A percentile compares a stretch with the other conserved stretches of the same genome.
These are phyloP conservation scores for Botrytis medusae DNA, from an alignment of 2,329 filamentous ascomycete species.

Conservation along the genomic window DNA sequence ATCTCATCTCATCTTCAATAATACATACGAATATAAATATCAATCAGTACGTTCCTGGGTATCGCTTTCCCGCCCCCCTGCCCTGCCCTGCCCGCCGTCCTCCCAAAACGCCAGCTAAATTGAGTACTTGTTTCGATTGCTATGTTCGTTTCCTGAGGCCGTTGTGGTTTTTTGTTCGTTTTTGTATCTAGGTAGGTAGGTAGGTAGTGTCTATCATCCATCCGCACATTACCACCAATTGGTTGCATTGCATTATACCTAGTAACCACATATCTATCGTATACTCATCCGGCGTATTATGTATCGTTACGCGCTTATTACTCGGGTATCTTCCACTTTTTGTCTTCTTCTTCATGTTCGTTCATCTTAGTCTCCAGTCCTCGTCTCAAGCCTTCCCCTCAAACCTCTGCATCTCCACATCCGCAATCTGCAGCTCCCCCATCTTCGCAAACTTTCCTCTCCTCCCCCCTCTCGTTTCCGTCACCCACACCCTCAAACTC, in stretches of 20 bases:
- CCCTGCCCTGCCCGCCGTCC: background rate
- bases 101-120: background rate
- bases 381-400: background rate
- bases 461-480: conserved; percentile 45
- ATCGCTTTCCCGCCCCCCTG: background rate
- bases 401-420: conserved; percentile 10
- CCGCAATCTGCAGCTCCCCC: background rate
- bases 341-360: no score
- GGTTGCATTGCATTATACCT: background rate
- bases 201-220: background rate
- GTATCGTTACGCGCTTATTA: accelerated
- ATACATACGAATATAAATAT: background rate
- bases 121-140: background rate
- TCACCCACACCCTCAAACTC: conserved; percentile 35
- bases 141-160: background rate
- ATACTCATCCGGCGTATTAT: background rate
- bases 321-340: background rate
- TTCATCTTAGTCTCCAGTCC: background rate
- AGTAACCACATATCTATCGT: background rate
- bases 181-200: background rate
- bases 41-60: background rate
- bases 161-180: background rate
- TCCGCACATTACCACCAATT: background rate
- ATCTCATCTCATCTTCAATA: background rate
- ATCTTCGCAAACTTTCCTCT: background rate